Base-by-base conservation (phyloP, 2,329 filamentous ascomycete genomes). In the Trichoderma atroviride region DNA sequence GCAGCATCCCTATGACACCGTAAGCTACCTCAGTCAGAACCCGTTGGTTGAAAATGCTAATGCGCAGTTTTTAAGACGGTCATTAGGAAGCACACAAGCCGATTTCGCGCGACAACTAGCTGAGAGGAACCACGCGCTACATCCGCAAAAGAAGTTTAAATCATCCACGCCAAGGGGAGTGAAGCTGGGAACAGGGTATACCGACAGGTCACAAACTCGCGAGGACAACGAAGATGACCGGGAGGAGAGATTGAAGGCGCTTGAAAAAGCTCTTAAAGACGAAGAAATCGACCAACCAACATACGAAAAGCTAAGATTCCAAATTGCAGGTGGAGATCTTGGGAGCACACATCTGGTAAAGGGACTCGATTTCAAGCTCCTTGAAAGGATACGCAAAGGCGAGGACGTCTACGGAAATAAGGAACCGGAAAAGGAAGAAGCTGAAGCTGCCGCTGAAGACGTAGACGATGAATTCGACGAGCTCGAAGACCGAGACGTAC, bases 1-100 rank as follows among this genome's bases (percentile, higher is more conserved):
- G 92, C 40, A 95, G 88, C 79, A 95, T 97, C 71, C 93, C 93
- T 69, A 97, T 97, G 95, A 97, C 95, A 59, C 95, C 95, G 91
- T 94, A 85, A 75, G 89, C 84, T 1, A 14, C 52, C 10, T 1
- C n/a, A 14, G 22, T 4, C 2, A 35, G 13, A 16, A 1, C 22
- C 14, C 10, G 56, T 2, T 31, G 14, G 7, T n/a, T 14, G 13
- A 3, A 60, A 52, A 67, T 31, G 64, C 75, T 80, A 66, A 80
- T 73, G 13, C 56, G 33, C 14, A 31, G 59, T 16, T 43, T 33
- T 70, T 14, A 69, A 92, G 90, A 16, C 91, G 93, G 62, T 88
- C 91, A 29, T 84, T 94, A 24, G 78, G 75, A 14, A 75, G 76
- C n/a, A 70, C 75, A 4, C 85, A 87, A 64, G 82, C 87, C 66